Base-by-base conservation (phyloP, 2,329 filamentous ascomycete species). In the Annulohypoxylon truncatum region DNA sequence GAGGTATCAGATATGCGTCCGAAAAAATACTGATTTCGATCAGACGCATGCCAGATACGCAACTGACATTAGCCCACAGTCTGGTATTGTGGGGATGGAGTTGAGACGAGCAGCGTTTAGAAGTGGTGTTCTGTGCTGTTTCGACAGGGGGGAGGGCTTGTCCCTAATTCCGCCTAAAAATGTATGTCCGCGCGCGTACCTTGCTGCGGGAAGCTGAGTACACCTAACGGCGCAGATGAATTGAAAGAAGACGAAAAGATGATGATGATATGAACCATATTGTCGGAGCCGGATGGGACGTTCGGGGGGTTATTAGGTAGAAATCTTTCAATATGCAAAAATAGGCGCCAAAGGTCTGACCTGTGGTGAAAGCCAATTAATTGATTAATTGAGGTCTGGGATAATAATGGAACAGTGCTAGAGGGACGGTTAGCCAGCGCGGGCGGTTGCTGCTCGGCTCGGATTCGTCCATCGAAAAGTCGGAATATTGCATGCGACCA, bases 21-120 rank as follows among this genome's bases (percentile, higher is more conserved):
- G 68, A 69, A 65, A 42, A 42, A 62, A 59, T 51, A 69, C 38
- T 60, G 66, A 58, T 53, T 64, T 55, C 47, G 59, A 75, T 74
- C 72, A 74, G 74, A 77, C 61, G 55, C 56, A 48, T 50, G 24
- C 46, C 33, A 65, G 51, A 42, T 48, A 54, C 48, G 68, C 61
- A 71, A 70, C 63, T n/a, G 55, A 67, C 55, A 55, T 53, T 33
- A 52, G 46, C 55, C 38, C 29, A 59, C 9, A 46, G 28, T 13
- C 35, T 48, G 46, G 61, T 61, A 55, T 53, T 53, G 66, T 62
- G 63, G 63, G 64, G 68, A 68, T 55, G 60, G 67, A 74, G 77
- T 80, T 81, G 82, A 83, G 81, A 83, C 81, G 78, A 75, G 72
- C 62, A 63, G 61, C 78, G 81, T 83, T 78, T 81, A 80, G 81